Percentiles rank a stretch among this genome's conserved stretches.
Conservation (phyloP, 805 yeast species). For the Tetrapisispora phaffii region DNA sequence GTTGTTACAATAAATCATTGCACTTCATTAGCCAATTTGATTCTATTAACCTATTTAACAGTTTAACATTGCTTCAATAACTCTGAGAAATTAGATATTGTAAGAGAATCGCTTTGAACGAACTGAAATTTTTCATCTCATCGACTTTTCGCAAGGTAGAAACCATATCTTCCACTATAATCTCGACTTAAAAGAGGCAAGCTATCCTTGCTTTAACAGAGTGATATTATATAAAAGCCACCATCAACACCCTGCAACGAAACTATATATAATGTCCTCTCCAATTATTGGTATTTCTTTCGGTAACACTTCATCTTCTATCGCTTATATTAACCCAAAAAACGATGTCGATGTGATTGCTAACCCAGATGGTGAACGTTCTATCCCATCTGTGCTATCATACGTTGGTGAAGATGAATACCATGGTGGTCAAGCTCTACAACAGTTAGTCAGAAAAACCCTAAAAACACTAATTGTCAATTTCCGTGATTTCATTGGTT, state of each 20-base stretch:
- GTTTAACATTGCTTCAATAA: not conserved
- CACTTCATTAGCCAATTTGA: no score
- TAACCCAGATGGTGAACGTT: conserved; percentile 97
- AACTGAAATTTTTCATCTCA: not conserved
- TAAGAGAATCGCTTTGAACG: not conserved
- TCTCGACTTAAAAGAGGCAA: no score
- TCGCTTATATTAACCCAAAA: conserved; percentile 90
- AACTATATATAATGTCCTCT: conserved; percentile 14
- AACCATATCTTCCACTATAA: no score
- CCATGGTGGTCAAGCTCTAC: conserved; percentile 93
- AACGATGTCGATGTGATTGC: conserved; percentile 83
- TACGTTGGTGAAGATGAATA: conserved; percentile 92
- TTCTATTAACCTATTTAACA: no score
- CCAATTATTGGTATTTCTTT: conserved; percentile 83
- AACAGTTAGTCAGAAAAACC: conserved; percentile 86
- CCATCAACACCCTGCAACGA: no score
- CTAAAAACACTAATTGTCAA: conserved; percentile 75
- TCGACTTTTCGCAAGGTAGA: not conserved
- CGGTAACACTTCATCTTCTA: conserved; percentile 92
- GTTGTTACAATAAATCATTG: no score
- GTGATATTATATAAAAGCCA: no score
- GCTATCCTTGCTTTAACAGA: no score
- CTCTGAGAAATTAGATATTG: not conserved
- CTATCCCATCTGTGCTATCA: conserved; percentile 85
- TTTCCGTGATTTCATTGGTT: conserved; percentile 89